Base-by-base conservation (phyloP, 805 yeast species). In the Teunomyces aglyptinius region DNA sequence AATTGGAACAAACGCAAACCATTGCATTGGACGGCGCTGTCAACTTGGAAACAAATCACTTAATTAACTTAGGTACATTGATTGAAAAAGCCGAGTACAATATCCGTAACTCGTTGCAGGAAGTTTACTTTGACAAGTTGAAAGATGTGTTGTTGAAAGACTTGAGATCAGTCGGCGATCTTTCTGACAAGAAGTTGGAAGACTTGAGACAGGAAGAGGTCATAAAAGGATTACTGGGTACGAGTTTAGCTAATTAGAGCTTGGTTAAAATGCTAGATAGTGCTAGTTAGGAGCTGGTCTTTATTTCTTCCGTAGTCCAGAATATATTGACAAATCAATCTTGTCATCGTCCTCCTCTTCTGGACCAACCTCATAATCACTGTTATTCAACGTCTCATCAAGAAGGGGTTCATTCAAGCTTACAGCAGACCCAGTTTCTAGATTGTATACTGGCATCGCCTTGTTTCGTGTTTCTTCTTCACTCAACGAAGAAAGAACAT, bases 51-150 rank as follows among this genome's bases (percentile, higher is more conserved):
- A 65, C 80, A 22, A 76, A 83, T n/a, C 97, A 94, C 62, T 78
- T 92, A 42, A 82, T 90, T 27, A 91, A 91, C 60, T 69, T 92
- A 50, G 99, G 99, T 26, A 73, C 86, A 2, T 64, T 90, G 51
- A 79, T 94, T 11, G 99, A 92, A 67, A 96, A 89, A 50, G 77
- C 88, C 36, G 99, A 92, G 69, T 82, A 85, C 50, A 89, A 86
- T 62, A 73, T 92, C 70, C 80, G 99, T 66, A 88, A 87, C 56
- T 73, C 87, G 72, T 75, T 92, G 52, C 96, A 92, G 64, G 96
- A 89, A 52, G 97, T 92, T 22, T 92, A 92, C 64, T 92, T 92
- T 61, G 97, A 96, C 57, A 92, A 92, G 71, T 88, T 96, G 15
- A 83, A 88, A 59, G 97, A 92, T 60, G 85, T 94, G 42, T 74